phyloP scores from a whole-genome alignment of 345 rosid species.

The Citrus mangshanensis region DNA sequence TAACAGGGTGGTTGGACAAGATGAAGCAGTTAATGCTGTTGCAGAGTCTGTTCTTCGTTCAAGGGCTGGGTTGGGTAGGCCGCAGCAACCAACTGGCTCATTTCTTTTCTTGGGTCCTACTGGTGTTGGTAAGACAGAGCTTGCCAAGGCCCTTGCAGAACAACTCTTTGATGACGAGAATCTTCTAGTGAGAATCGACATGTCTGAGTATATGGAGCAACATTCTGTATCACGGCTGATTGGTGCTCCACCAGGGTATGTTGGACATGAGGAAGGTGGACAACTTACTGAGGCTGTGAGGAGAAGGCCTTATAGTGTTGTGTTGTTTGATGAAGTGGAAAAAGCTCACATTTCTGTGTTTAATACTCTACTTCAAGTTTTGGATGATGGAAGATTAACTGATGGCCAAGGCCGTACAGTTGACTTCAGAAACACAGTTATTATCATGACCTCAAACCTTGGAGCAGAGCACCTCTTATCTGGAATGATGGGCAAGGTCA shows the following conservation, averaged over 20 bases:
- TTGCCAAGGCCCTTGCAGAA: conserved; percentile 91
- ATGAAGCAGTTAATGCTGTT: conserved; percentile 74
- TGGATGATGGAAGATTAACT: conserved; percentile 87
- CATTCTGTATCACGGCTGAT: conserved; percentile 79
- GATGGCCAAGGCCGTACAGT: conserved; percentile 96
- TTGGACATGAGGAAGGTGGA: conserved; percentile 97
- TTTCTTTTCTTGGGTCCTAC: conserved; percentile 89
- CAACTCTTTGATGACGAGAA: conserved; percentile 89
- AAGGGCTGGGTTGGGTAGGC: conserved; percentile 91
- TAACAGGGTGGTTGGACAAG: conserved; percentile 79
- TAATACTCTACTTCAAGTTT: conserved; percentile 87
- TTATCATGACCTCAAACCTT: conserved; percentile 93
- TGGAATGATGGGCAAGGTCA: conserved; percentile 61
- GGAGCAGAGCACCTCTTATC: conserved; percentile 84
- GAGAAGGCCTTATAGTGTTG: conserved; percentile 79
- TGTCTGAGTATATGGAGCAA: conserved; percentile 91
- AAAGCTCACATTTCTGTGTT: conserved; percentile 89
- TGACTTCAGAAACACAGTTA: conserved; percentile 73
- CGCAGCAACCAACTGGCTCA: conserved; percentile 93
- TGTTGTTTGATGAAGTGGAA: conserved; percentile 90
- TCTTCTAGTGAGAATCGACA: conserved; percentile 69
- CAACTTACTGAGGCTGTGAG: conserved; percentile 91
- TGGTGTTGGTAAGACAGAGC: conserved; percentile 96
- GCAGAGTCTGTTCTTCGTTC: conserved; percentile 84
- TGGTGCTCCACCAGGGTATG: conserved; percentile 95